phyloP scores from a whole-genome alignment of 2,329 filamentous ascomycete genomes.

The Boeremia lycopersici region DNA sequence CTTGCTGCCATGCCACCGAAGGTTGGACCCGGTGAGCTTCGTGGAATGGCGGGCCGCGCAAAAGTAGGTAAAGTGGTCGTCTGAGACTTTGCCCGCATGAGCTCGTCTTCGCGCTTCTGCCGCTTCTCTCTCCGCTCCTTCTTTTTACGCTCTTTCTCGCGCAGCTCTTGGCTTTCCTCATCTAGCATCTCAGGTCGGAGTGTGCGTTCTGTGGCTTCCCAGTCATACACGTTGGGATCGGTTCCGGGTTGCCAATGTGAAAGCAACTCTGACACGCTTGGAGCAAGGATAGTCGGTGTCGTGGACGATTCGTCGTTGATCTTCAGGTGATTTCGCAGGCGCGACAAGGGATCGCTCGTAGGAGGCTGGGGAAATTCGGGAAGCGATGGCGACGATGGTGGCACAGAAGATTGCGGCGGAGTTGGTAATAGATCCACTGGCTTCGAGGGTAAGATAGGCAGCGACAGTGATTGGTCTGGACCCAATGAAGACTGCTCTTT shows the following conservation, averaged over 20 bases:
- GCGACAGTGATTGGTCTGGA: slow-evolving; percentile 19
- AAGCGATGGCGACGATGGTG: slow-evolving; percentile 22
- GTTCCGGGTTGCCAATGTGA: slow-evolving; percentile 50
- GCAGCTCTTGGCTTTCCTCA: slow-evolving; percentile 44
- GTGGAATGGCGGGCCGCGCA: slow-evolving; percentile 25
- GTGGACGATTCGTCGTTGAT: slow-evolving; percentile 32
- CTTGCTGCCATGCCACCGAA: slow-evolving; percentile 27
- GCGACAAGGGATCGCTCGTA: slow-evolving; percentile 27
- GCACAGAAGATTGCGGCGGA: slow-evolving; percentile 19
- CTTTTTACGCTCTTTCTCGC: slow-evolving; percentile 46
- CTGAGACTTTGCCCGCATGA: slow-evolving; percentile 22
- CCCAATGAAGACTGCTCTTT: slow-evolving; percentile 14
- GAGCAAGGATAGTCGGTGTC: slow-evolving; percentile 29
- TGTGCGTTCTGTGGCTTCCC: slow-evolving; percentile 41
- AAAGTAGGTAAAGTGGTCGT: slow-evolving; percentile 28
- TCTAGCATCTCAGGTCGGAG: slow-evolving; percentile 38
- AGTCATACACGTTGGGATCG: slow-evolving; percentile 51
- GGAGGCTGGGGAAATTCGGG: not conserved
- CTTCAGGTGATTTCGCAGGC: slow-evolving; percentile 47
- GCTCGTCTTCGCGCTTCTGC: slow-evolving; percentile 49
- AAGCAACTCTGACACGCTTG: slow-evolving; percentile 45
- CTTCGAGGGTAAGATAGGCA: slow-evolving; percentile 31
- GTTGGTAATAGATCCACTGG: slow-evolving; percentile 20
- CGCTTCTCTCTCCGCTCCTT: slow-evolving; percentile 50
- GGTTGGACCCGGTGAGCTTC: slow-evolving; percentile 38